Evolutionary conservation across 2,329 filamentous ascomycete genomes (phyloP).

Genomic region (Stromatinia cepivora): DNA sequence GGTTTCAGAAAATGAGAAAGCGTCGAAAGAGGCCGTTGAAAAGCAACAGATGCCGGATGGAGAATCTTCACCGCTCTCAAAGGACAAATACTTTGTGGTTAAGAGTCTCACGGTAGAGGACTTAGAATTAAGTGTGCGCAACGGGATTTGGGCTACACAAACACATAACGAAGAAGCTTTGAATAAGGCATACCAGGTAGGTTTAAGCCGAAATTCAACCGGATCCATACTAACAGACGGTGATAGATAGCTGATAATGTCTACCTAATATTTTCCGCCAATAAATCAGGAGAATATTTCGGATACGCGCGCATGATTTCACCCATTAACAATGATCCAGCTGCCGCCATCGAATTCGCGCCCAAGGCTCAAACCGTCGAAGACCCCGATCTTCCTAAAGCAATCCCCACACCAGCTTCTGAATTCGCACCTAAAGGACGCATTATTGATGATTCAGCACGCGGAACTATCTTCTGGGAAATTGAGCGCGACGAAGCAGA

Average conservation of each 20-base stretch:
- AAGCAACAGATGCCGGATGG: slow-evolving; percentile 23
- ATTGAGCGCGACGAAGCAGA: slow-evolving; percentile 62
- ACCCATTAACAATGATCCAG: slow-evolving; percentile 74
- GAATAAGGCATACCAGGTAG: slow-evolving; percentile 79
- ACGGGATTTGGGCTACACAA: slow-evolving; percentile 91
- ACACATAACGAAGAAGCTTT: slow-evolving; percentile 85
- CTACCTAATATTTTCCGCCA: slow-evolving; percentile 91
- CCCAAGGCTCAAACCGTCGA: slow-evolving; percentile 60
- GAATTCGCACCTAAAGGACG: slow-evolving; percentile 76
- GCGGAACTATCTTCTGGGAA: slow-evolving; percentile 98
- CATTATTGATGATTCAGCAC: slow-evolving; percentile 87
- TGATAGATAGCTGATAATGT: slow-evolving; percentile 74
- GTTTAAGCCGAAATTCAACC: slow-evolving; percentile 31
- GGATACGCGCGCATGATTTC: slow-evolving; percentile 92
- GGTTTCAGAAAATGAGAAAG: slow-evolving; percentile 42
- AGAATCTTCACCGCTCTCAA: slow-evolving; percentile 33
- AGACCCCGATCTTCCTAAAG: slow-evolving; percentile 70
- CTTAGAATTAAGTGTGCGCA: slow-evolving; percentile 82
- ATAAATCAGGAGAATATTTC: slow-evolving; percentile 96
- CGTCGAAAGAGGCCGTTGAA: slow-evolving; percentile 23
- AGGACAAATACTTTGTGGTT: slow-evolving; percentile 84
- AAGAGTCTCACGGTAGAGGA: slow-evolving; percentile 93
- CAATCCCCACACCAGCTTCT: slow-evolving; percentile 76
- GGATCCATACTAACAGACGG: slow-evolving; percentile 23
- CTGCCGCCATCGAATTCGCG: slow-evolving; percentile 67